Evolutionary conservation across 2,329 filamentous ascomycete species (phyloP), one percentile per base, ranked within the genome.

Genomic region (Aspergillus udagawae): DNA sequence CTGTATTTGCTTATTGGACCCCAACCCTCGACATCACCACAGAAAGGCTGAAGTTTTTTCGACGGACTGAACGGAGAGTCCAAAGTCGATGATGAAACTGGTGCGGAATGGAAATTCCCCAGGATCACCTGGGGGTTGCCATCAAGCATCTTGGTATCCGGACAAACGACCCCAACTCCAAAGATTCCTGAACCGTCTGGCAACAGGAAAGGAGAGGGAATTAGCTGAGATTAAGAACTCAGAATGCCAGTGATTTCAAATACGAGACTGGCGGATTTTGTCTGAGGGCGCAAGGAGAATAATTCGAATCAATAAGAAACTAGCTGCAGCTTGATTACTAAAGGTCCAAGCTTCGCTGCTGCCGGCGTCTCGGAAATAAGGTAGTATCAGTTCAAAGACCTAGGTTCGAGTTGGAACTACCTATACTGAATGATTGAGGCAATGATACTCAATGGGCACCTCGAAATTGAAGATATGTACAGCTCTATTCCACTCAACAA

Each of bases 21-120:
- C 94, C 94, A 99, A 68, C 94, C 95, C 76, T 97, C 93, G 54
- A 82, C 80, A 76, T 96, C 94, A 73, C 89, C 86, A 77, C 93
- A 97, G 74, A 97, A 80, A 57, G 90, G 86, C 72, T 95, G 89
- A 58, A 64, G 65, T 47, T 66, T 23, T 47, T 27, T 64, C 53
- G 53, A 62, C 38, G 60, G 59, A 58, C 66, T 63, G 59, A 68
- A 67, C 59, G 63, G 61, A 56, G 65, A 65, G 55, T 59, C 60
- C 38, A 64, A 59, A 49, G 51, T 62, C 41, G 70, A 66, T 55
- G 67, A 65, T 58, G 58, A 60, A 55, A 66, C 60, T 35, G 63
- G 63, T 63, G 68, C 68, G 53, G 65, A 62, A 57, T 59, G 59
- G 63, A 64, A 64, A 54, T 62, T 66, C 61, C 70, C 71, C 54